These are phyloP conservation scores for Vaccinium corymbosum DNA, from an alignment of 148 eudicot genomes.

Conservation along the genomic window DNA sequence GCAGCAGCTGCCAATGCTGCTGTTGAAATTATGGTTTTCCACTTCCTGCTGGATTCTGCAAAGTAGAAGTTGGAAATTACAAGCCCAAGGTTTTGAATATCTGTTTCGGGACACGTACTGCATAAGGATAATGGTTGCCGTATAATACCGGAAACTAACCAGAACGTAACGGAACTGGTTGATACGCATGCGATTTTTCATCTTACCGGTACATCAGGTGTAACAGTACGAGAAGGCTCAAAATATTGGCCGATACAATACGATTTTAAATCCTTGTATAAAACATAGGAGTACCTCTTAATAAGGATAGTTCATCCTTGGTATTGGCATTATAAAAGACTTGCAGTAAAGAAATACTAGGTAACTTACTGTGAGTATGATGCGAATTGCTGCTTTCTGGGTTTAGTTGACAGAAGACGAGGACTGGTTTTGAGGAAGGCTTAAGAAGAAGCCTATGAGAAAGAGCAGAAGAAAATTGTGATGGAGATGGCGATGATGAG, in stretches of 20 bases:
- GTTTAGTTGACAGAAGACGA: conserved; percentile 33
- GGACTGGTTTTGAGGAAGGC: conserved; percentile 22
- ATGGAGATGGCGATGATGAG: background rate
- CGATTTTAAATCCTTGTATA: too few species aligned
- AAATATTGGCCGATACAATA: too few species aligned
- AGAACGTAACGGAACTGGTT: too few species aligned
- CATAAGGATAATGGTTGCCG: too few species aligned
- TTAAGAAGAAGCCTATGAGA: conserved; percentile 19
- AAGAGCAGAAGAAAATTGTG: conserved; percentile 13
- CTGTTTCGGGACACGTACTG: too few species aligned
- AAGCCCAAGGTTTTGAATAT: too few species aligned
- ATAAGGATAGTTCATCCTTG: background rate
- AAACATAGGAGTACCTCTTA: too few species aligned
- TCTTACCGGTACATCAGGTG: too few species aligned
- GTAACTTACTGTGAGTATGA: conserved; percentile 24
- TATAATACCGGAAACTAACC: too few species aligned
- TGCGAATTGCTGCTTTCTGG: conserved; percentile 16
- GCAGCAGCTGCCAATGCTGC: conserved; percentile 48
- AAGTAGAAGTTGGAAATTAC: conserved; percentile 1
- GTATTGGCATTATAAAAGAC: background rate
- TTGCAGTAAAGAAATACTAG: background rate
- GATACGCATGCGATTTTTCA: too few species aligned
- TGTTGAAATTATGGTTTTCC: conserved; percentile 50
- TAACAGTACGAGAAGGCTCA: too few species aligned
- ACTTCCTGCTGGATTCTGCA: conserved; percentile 36